These are phyloP conservation scores for Pyrus communis DNA, from an alignment of 306 rosid species.

Conservation along the genomic window DNA sequence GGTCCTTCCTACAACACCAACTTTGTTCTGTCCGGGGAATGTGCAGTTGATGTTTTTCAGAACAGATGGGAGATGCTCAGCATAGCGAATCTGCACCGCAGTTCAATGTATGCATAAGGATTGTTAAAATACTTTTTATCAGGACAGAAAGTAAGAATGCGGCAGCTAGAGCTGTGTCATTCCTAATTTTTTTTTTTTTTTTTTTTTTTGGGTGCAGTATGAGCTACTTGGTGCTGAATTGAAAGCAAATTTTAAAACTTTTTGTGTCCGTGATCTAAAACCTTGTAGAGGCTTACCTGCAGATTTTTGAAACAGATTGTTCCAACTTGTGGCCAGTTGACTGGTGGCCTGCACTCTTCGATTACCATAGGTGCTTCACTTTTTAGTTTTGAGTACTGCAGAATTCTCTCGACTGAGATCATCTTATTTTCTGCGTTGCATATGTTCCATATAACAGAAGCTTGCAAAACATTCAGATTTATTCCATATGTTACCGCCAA, in stretches of 20 bases:
- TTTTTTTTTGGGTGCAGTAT: background rate
- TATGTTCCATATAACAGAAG: conserved; percentile 85
- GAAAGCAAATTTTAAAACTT: background rate
- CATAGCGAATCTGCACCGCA: conserved; percentile 69
- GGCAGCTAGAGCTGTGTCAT: background rate
- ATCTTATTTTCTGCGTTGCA: conserved; percentile 94
- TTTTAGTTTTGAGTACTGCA: conserved; percentile 62
- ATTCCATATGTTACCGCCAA: conserved; percentile 96
- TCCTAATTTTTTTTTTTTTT: background rate
- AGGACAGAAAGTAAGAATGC: background rate
- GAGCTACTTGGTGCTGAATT: background rate
- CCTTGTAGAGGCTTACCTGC: conserved; percentile 36
- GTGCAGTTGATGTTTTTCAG: conserved; percentile 72
- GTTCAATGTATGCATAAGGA: background rate
- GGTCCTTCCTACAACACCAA: conserved; percentile 92
- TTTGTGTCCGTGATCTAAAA: background rate
- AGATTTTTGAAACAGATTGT: conserved; percentile 65
- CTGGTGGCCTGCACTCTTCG: conserved; percentile 63
- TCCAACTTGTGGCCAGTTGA: conserved; percentile 84
- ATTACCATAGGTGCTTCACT: conserved; percentile 87
- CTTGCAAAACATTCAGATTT: conserved; percentile 81
- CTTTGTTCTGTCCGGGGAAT: conserved; percentile 79
- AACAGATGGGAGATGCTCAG: conserved; percentile 85
- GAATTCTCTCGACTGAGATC: conserved; percentile 92
- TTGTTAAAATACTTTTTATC: background rate